Base-by-base conservation (phyloP, 2,329 filamentous ascomycete genomes). In the Furcasterigmium sp. region DNA sequence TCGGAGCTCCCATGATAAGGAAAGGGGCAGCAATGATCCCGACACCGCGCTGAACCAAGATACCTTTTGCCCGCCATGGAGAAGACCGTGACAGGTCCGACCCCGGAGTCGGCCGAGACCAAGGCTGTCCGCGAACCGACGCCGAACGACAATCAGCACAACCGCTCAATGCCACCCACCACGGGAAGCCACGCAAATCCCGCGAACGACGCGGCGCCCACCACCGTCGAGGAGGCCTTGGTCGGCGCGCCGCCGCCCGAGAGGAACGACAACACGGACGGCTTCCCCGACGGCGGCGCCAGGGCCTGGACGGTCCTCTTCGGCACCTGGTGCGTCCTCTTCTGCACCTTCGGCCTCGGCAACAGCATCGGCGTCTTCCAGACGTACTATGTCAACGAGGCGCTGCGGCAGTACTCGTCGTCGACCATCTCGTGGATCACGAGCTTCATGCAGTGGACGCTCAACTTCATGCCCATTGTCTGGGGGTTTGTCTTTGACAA, bases 401-500 rank as follows among this genome's bases (percentile, higher is more conserved):
- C 72, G 19, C 59, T 83, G 17, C 59, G 49, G 11, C 41, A 69
- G 5, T 73, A 77, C 46, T 67, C 67, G 3, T 59, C 70, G 7
- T 77, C 73, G 42, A 67, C 71, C 2, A 65, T 83, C 26, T 70
- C 77, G 37, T 83, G 79, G 80, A 82, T 83, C 51, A 63, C 72
- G 5, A 45, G 43, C 6, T 74, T 74, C 6, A 53, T 77, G 38
- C 69, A 80, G 56, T 78, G 62, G 45, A 50, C 59, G 43, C 55
- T 68, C 56, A 57, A 69, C 39, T 67, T 73, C 46, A 65, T 80
- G 65, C 76, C 73, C 34, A 51, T 63, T 5, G 50, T 64, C 5
- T 54, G 53, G 49, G 80, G 80, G 1, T 75, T 73, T 35, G 46
- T 79, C 9, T 85, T 78, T 50, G 84, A 88, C 57, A 76, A 70